Evolutionary conservation across 352 stramenopile species (phyloP), one percentile per base, ranked within the genome.

Genomic region (Globisporangium perplexum): DNA sequence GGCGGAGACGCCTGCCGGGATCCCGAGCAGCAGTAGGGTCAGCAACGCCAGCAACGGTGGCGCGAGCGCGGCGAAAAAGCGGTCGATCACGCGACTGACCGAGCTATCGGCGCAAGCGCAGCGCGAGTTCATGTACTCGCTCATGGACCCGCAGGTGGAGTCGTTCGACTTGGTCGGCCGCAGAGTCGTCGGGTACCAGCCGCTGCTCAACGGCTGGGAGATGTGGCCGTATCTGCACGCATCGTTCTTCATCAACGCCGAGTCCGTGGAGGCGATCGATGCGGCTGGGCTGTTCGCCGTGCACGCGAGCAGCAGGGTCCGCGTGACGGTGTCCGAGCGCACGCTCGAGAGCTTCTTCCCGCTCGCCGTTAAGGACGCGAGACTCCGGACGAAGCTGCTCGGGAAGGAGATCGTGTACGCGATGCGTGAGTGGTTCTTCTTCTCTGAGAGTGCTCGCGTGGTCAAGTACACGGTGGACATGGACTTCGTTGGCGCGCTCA

Each of bases 391-490:
- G 20, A 62, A 57, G 42, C 58, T 80, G 49, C 42, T 80, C 2
- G 62, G 62, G 36, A 48, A 67, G 31, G 59, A 80, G 26, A 68
- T 80, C 39, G 62, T 63, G 53, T 77, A 75, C 47, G 43, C 66
- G 41, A 60, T 77, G 26, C 54, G 61, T 18, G 62, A 77, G 53
- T 71, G 60, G 24, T 80, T 77, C 58, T 74, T 66, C 57, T 77
- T 77, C 53, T 63, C 65, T 12, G 59, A 61, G 8, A 68, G 71
- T 10, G 57, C 60, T 15, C 55, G 62, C 23, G 53, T 77, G 26
- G 64, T 77, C 55, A 74, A 75, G 57, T 77, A 73, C 50, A 57
- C 60, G 41, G 74, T 68, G 31, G 65, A 77, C 44, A 59, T 77
- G 39, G 65, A 70, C 58, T 75, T 77, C 35, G 57, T 69, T 7